Evolutionary conservation across 129 eudicot species (phyloP).

Genomic region (Flaveria linearis): DNA sequence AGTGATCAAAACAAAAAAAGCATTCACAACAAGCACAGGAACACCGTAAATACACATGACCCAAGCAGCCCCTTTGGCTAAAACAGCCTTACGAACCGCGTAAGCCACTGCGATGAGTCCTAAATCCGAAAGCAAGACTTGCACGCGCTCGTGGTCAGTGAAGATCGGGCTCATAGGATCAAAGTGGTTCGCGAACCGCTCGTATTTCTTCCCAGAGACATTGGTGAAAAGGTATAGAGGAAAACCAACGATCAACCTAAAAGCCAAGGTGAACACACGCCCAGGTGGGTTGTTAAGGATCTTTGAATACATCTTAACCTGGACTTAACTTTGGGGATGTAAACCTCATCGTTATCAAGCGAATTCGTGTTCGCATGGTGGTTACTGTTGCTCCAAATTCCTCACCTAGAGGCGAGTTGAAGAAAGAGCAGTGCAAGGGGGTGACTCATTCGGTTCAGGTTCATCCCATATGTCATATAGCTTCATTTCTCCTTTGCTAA

Average conservation of each 20-base stretch:
- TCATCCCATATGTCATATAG: no score
- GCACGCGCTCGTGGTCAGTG: slow-evolving; percentile 13
- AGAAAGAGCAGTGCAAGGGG: no score
- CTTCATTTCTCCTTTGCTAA: no score
- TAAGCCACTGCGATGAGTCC: slow-evolving; percentile 19
- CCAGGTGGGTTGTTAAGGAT: slow-evolving; percentile 33
- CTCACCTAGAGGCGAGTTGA: no score
- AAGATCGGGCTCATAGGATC: slow-evolving; percentile 23
- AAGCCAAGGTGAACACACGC: slow-evolving; percentile 24
- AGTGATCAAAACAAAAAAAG: slow-evolving; percentile 21
- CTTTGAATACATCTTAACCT: slow-evolving; percentile 12
- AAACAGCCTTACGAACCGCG: slow-evolving; percentile 4
- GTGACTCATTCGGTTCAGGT: no score
- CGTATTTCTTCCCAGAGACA: slow-evolving; percentile 23
- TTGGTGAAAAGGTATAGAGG: slow-evolving; percentile 27
- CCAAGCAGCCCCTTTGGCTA: slow-evolving; percentile 23
- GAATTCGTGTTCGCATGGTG: slow-evolving; percentile 31
- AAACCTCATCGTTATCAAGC: slow-evolving; percentile 30
- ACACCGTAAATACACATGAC: slow-evolving; percentile 26
- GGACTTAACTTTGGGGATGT: slow-evolving; percentile 21
- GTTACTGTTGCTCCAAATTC: no score
- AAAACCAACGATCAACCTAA: slow-evolving; percentile 17
- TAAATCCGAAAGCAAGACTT: slow-evolving; percentile 21
- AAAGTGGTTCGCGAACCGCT: slow-evolving; percentile 26
- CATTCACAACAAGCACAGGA: slow-evolving; percentile 25